These are phyloP conservation scores for Colletotrichum chlorophyti DNA, from an alignment of 2,329 filamentous ascomycete species.

Conservation along the genomic window DNA sequence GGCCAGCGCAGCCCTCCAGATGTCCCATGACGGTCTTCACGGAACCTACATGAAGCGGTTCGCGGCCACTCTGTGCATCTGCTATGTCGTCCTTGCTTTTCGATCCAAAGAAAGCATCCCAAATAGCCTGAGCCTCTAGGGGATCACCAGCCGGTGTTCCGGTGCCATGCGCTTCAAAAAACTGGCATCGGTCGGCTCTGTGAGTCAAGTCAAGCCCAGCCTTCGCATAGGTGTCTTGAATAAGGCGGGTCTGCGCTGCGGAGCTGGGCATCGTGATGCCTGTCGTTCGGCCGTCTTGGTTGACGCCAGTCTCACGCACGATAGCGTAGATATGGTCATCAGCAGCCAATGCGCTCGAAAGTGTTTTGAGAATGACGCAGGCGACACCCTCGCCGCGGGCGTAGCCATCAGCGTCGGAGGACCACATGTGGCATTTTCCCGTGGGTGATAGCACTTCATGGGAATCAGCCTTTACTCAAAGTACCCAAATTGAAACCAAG, in stretches of 20 bases:
- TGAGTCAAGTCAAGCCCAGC: conserved; percentile 18
- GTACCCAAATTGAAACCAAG: too few species aligned
- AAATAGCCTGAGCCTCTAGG: conserved; percentile 41
- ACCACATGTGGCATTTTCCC: conserved; percentile 46
- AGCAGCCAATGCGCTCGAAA: conserved; percentile 47
- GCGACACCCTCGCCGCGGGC: conserved; percentile 59
- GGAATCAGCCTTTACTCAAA: too few species aligned
- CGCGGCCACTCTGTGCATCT: too few species aligned
- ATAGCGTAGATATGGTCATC: conserved; percentile 34
- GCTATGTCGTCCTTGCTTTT: too few species aligned
- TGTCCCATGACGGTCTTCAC: conserved; percentile 38
- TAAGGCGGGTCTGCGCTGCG: conserved; percentile 35
- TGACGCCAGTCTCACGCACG: conserved; percentile 31
- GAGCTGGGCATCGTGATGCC: conserved; percentile 44
- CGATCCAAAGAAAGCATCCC: conserved; percentile 6
- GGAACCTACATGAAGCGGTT: conserved; percentile 35
- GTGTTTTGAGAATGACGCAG: conserved; percentile 52
- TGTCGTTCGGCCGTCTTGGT: conserved; percentile 3
- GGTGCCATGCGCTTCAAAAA: conserved; percentile 44
- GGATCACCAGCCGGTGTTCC: conserved; percentile 47
- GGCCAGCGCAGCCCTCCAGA: conserved; percentile 34
- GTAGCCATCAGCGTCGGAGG: conserved; percentile 55
- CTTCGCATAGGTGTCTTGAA: conserved; percentile 34
- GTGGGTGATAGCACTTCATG: conserved; percentile 45
- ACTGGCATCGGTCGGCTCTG: conserved; percentile 19